phyloP scores from a whole-genome alignment of 1,139 yeast genomes.

The Pichia sp. region DNA sequence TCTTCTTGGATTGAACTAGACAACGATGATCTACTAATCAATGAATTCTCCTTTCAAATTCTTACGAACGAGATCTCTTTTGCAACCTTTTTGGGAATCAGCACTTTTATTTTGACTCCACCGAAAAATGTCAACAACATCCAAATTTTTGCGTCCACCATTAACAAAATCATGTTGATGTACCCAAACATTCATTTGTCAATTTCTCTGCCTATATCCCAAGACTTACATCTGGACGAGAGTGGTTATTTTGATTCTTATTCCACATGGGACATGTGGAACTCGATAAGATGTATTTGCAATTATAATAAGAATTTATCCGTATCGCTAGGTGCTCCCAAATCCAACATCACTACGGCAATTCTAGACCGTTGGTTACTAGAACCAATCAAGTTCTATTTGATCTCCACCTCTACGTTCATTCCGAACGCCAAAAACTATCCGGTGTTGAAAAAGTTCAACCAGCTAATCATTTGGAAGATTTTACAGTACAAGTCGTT shows the following conservation, averaged over 20 bases:
- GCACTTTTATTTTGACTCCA: conserved; percentile 47
- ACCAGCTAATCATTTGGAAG: conserved; percentile 37
- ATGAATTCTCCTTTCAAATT: conserved; percentile 47
- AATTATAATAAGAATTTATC: conserved; percentile 42
- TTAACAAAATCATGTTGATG: conserved; percentile 15
- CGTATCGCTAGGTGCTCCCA: conserved; percentile 51
- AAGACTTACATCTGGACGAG: conserved; percentile 19
- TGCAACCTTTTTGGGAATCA: conserved; percentile 47
- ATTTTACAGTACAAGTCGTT: conserved; percentile 25
- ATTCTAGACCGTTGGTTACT: conserved; percentile 53
- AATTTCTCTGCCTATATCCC: conserved; percentile 37
- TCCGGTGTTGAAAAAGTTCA: conserved; percentile 52
- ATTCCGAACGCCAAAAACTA: conserved; percentile 48
- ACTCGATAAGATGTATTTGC: conserved; percentile 46
- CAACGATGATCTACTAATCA: conserved; percentile 36
- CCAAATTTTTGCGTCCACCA: conserved; percentile 26
- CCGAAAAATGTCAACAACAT: conserved; percentile 48
- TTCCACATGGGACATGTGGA: conserved; percentile 68
- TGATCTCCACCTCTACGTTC: conserved; percentile 46
- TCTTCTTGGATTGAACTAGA: conserved; percentile 63
- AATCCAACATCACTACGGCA: conserved; percentile 35
- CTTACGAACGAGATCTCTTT: conserved; percentile 47
- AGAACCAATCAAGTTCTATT: conserved; percentile 52
- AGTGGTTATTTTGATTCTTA: conserved; percentile 31
- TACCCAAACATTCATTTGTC: conserved; percentile 26